Evolutionary conservation across 2,329 filamentous ascomycete species (phyloP).

Genomic region (Aspergillus chevalieri): DNA sequence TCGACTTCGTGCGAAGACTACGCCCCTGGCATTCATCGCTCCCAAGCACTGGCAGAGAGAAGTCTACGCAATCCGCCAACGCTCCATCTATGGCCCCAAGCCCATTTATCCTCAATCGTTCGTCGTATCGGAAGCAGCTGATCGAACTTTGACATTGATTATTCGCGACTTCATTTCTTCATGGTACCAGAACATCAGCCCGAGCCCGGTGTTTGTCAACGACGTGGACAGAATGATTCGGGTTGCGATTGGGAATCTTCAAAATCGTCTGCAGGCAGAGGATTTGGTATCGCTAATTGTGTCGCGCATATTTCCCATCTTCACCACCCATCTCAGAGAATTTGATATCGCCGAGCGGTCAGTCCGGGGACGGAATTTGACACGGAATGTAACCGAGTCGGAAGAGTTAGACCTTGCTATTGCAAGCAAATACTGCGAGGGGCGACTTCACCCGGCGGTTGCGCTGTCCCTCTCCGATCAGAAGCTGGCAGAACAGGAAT

Average conservation of each 20-base stretch:
- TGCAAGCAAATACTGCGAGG: constrained; percentile 86
- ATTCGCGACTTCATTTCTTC: constrained; percentile 76
- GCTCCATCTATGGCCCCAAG: constrained; percentile 60
- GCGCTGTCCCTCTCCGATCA: constrained; percentile 77
- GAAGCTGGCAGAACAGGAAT: constrained; percentile 79
- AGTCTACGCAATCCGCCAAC: constrained; percentile 57
- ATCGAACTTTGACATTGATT: constrained; percentile 69
- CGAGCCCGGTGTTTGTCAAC: constrained; percentile 70
- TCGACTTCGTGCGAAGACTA: constrained; percentile 40
- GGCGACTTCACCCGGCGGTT: constrained; percentile 80
- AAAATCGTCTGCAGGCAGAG: constrained; percentile 64
- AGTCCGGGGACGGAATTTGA: constrained; percentile 81
- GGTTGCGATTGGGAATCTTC: constrained; percentile 62
- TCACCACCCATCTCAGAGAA: constrained; percentile 82
- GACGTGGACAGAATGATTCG: constrained; percentile 80
- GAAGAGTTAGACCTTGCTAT: constrained; percentile 94
- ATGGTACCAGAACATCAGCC: constrained; percentile 86
- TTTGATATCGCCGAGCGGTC: constrained; percentile 85
- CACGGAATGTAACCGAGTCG: constrained; percentile 85
- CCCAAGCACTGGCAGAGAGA: constrained; percentile 64
- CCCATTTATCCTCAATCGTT: constrained; percentile 71
- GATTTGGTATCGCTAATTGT: constrained; percentile 82
- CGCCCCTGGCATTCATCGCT: constrained; percentile 53
- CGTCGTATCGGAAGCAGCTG: constrained; percentile 71
- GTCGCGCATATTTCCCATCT: constrained; percentile 74